phyloP scores from a whole-genome alignment of 805 yeast genomes.

The Alloascoidea africana region DNA sequence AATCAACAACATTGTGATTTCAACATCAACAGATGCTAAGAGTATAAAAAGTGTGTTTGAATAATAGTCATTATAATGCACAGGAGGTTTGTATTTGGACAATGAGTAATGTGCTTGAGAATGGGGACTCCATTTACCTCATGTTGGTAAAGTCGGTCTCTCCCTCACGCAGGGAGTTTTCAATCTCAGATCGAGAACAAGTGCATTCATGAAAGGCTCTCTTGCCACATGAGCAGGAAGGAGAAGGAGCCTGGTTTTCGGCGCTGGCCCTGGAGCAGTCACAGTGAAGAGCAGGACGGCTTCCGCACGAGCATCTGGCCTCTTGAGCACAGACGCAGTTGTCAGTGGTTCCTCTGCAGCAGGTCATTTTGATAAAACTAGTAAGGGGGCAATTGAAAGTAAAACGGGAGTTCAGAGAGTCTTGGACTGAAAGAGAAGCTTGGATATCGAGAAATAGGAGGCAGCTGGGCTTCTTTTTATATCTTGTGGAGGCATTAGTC shows the following conservation, averaged over 20 bases:
- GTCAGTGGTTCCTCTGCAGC: constrained; percentile 26
- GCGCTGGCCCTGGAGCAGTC: constrained; percentile 33
- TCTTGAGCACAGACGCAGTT: constrained; percentile 44
- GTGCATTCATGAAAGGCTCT: constrained; percentile 38
- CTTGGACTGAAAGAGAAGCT: too few species aligned
- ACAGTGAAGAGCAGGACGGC: constrained; percentile 42
- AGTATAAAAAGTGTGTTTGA: too few species aligned
- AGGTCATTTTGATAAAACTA: constrained; percentile 20
- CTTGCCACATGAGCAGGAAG: constrained; percentile 46
- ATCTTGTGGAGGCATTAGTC: too few species aligned
- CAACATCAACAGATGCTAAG: too few species aligned
- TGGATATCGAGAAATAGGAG: too few species aligned
- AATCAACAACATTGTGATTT: too few species aligned
- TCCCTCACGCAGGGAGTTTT: constrained; percentile 31
- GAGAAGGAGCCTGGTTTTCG: constrained; percentile 32
- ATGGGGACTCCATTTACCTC: constrained; percentile 13
- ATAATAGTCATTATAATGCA: too few species aligned
- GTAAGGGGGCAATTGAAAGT: too few species aligned
- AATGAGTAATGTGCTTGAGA: too few species aligned
- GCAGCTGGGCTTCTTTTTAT: too few species aligned
- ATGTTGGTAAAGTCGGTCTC: constrained; percentile 41
- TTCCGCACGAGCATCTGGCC: constrained; percentile 51
- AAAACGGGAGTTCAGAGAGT: too few species aligned
- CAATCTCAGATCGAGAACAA: constrained; percentile 29
- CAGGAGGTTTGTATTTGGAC: too few species aligned